Evolutionary conservation across 1,284 basidiomycete species (phyloP).

Genomic region (Ustilago xerochloae): DNA sequence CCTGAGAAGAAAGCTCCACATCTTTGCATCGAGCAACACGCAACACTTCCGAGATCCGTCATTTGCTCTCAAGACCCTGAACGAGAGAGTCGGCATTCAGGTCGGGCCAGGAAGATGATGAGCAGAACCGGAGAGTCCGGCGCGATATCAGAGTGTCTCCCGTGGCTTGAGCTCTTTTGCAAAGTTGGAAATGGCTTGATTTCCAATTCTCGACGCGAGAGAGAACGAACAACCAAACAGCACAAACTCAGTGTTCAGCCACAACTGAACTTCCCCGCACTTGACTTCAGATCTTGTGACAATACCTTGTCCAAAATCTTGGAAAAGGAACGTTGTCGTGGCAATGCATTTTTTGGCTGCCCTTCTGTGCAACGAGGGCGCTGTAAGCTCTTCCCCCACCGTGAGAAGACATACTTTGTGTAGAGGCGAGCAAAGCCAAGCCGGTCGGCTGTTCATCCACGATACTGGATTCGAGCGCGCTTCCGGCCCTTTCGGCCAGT

Average conservation of each 20-base stretch:
- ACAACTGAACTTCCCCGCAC: conserved; percentile 4
- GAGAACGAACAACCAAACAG: neutral
- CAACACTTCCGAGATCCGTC: neutral
- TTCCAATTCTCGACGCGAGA: neutral
- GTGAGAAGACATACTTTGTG: too few relatives aligned
- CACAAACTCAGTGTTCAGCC: neutral
- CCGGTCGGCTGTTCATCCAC: neutral
- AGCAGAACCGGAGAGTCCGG: too few relatives aligned
- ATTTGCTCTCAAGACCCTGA: neutral
- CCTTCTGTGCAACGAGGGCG: too few relatives aligned
- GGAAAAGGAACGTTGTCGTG: neutral
- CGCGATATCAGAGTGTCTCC: too few relatives aligned
- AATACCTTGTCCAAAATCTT: neutral
- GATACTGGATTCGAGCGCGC: neutral
- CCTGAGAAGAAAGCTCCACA: neutral
- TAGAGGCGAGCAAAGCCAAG: neutral
- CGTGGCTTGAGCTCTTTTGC: conserved; percentile 3
- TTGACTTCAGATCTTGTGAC: neutral
- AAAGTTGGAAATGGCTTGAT: neutral
- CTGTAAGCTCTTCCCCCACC: too few relatives aligned
- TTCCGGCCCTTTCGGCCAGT: neutral
- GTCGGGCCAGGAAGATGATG: neutral
- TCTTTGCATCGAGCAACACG: neutral
- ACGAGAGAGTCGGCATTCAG: neutral
- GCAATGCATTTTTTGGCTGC: too few relatives aligned